Percentiles rank a stretch among this genome's conserved stretches.
These are phyloP conservation scores for Ustilago nuda DNA, from an alignment of 1,284 basidiomycete genomes.

Conservation along the genomic window DNA sequence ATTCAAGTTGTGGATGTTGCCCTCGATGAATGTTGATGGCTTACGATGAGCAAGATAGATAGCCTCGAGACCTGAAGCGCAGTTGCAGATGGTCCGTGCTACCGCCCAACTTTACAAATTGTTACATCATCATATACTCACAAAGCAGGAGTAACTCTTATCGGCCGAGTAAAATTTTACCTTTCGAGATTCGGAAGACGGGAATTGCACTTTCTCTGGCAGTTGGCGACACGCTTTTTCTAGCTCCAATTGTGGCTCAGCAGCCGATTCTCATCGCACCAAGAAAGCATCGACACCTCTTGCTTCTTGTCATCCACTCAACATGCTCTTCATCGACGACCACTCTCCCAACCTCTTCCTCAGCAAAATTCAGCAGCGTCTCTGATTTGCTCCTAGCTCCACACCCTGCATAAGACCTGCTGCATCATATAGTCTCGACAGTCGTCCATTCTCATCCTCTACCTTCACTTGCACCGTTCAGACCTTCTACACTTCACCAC, in stretches of 20 bases:
- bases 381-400: too few species aligned
- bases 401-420: too few species aligned
- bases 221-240: slow-evolving; percentile 21
- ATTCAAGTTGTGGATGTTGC: too few species aligned
- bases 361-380: neutral
- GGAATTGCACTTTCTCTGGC: slow-evolving; percentile 15
- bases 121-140: slow-evolving; percentile 4
- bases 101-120: neutral
- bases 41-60: too few species aligned
- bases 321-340: slow-evolving; percentile 1
- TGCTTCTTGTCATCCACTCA: slow-evolving; percentile 4
- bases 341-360: neutral
- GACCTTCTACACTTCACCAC: neutral
- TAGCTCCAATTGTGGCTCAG: slow-evolving; percentile 10
- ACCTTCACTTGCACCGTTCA: neutral
- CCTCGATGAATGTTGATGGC: too few species aligned
- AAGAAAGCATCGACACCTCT: neutral
- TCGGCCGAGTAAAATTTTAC: slow-evolving; percentile 2
- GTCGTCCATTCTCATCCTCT: neutral
- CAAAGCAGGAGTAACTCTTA: neutral
- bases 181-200: slow-evolving; percentile 31
- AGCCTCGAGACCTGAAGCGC: neutral
- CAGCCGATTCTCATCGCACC: slow-evolving; percentile 12
- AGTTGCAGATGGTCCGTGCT: slow-evolving; percentile 18
- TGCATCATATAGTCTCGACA: too few species aligned